Evolutionary conservation across 306 rosid species (phyloP), one percentile per base, ranked within the genome.

Genomic region (Glycine tomentella): DNA sequence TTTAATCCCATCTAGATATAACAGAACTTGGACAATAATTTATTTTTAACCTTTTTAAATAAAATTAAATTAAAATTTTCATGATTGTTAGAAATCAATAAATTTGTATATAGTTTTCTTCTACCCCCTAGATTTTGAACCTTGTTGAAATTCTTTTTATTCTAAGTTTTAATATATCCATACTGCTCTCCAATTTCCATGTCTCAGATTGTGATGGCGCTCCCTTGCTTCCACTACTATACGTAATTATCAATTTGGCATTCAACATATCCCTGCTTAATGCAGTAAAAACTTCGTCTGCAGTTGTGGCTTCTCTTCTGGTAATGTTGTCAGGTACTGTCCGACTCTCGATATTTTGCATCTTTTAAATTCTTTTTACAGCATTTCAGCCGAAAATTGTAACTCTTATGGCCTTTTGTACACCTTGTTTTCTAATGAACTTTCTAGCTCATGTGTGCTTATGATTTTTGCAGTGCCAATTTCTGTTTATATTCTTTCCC

Each of bases 161-260:
- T 62, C 65, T 11, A 15, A 4, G 44, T 80, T 79, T 78, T 81
- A 9, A 58, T 65, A 12, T 14, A 15, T 72, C 33, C 25, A 15
- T 63, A 33, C 56, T 59, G n/a, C 4, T 44, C 58, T 20, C 34
- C 10, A 46, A 45, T 69, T 69, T 17, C 71, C 68, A 34, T 59
- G 50, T 83, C 76, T 77, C 90, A 94, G 97, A 85, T 87, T 92
- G 97, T 78, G 83, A 79, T 50, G 98, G 98, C 20, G 93, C 98
- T 64, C 97, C 97, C 55, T 84, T 87, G 88, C 98, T 94, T 67
- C 98, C 97, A 7, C 82, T 92, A 72, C 97, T 94, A 51, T 94
- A 92, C 73, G 65, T 94, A 80, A 14, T 80, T 61, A 86, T 83
- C 69, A 94, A 94, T 86, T 85, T 94, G 76, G 79, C 89, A 71